Evolutionary conservation across 2,329 filamentous ascomycete species (phyloP).

Genomic region (Cercospora berteroae): DNA sequence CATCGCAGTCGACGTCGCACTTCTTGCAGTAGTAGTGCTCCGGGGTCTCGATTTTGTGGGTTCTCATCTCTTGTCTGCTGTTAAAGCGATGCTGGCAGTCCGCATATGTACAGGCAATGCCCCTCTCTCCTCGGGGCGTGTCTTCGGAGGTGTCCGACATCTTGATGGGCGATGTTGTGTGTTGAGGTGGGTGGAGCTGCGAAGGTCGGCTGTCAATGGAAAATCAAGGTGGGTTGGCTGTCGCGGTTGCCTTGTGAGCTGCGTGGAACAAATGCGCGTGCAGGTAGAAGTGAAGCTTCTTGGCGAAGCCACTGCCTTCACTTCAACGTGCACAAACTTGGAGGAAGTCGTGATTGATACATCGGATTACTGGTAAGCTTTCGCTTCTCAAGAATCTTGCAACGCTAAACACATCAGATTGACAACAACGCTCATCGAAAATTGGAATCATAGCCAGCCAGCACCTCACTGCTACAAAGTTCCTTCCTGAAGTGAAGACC

Average conservation of each 20-base stretch:
- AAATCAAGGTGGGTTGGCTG: neutral
- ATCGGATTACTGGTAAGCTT: neutral
- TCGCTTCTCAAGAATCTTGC: neutral
- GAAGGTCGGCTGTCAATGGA: neutral
- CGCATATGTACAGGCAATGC: slow-evolving; percentile 44
- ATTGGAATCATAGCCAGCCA: neutral
- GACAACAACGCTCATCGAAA: neutral
- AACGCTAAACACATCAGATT: neutral
- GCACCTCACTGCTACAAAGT: neutral
- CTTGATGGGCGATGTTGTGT: neutral
- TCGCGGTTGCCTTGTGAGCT: neutral
- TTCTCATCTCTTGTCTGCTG: slow-evolving; percentile 47
- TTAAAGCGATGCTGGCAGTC: slow-evolving; percentile 50
- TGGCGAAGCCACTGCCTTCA: neutral
- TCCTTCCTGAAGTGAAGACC: neutral
- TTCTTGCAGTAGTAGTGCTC: slow-evolving; percentile 48
- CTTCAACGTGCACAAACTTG: neutral
- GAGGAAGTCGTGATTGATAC: neutral
- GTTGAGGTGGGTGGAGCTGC: neutral
- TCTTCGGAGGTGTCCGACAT: slow-evolving; percentile 9
- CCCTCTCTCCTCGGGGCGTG: slow-evolving; percentile 17
- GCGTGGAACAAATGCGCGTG: neutral
- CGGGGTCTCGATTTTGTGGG: slow-evolving; percentile 50
- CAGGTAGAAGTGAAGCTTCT: neutral
- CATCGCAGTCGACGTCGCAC: slow-evolving; percentile 41